phyloP scores from a whole-genome alignment of 1,139 yeast species.

The Maudiozyma humilis region DNA sequence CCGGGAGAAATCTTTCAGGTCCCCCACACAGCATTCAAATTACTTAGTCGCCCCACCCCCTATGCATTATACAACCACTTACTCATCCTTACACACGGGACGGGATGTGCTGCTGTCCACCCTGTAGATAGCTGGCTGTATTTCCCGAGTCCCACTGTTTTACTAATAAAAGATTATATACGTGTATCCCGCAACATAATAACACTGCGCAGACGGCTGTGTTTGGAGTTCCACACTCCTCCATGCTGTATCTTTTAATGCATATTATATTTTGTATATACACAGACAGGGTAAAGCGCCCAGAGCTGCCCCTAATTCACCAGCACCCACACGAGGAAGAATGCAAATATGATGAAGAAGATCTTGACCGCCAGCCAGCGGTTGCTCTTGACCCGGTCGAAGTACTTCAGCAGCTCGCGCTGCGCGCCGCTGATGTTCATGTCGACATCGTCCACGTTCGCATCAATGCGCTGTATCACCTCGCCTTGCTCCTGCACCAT shows the following conservation, averaged over 20 bases:
- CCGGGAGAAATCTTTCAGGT: neutral
- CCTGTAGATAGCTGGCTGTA: too few species aligned
- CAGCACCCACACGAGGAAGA: conserved; percentile 70
- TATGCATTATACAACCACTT: neutral
- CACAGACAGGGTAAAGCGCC: too few species aligned
- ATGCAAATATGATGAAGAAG: conserved; percentile 75
- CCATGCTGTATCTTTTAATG: neutral
- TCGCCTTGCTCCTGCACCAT: conserved; percentile 99
- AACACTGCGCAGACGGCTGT: too few species aligned
- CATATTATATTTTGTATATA: too few species aligned
- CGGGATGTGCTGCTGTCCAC: too few species aligned
- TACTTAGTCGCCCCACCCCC: too few species aligned
- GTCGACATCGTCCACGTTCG: conserved; percentile 87
- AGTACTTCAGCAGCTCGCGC: conserved; percentile 82
- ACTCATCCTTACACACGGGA: neutral
- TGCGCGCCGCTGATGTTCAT: conserved; percentile 90
- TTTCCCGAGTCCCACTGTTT: too few species aligned
- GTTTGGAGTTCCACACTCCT: neutral
- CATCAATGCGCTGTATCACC: conserved; percentile 89
- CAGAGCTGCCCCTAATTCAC: too few species aligned
- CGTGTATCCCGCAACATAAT: too few species aligned
- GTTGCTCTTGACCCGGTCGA: conserved; percentile 78
- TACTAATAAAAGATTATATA: too few species aligned
- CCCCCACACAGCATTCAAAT: too few species aligned
- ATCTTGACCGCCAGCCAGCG: conserved; percentile 88